These are phyloP conservation scores for Cucurbita ficifolia DNA, from an alignment of 306 rosid species.

Conservation along the genomic window DNA sequence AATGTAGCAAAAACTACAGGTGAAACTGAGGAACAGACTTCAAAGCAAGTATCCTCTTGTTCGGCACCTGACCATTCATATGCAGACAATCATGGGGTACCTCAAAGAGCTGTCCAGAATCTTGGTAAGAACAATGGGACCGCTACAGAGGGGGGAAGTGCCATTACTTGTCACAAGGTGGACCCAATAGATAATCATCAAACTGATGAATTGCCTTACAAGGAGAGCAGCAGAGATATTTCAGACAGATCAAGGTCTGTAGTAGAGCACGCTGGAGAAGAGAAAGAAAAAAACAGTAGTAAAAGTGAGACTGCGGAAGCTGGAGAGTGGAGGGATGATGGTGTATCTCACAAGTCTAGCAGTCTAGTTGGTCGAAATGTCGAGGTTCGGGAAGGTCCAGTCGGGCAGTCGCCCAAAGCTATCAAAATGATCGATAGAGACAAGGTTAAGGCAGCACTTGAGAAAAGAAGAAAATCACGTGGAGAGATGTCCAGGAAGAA, in stretches of 20 bases:
- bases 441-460: conserved; percentile 90
- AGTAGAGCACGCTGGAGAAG: conserved; percentile 27
- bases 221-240: conserved; percentile 33
- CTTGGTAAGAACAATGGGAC: conserved; percentile 47
- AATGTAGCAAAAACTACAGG: conserved; percentile 24
- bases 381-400: conserved; percentile 38
- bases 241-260: conserved; percentile 28
- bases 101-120: conserved; percentile 22
- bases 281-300: conserved; percentile 30
- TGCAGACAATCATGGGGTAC: conserved; percentile 36
- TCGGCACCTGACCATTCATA: conserved; percentile 27
- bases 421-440: conserved; percentile 74
- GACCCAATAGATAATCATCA: conserved; percentile 43
- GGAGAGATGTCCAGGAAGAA: conserved; percentile 50
- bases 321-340: conserved; percentile 42
- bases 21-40: conserved; percentile 44
- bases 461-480: conserved; percentile 71
- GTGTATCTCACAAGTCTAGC: conserved; percentile 9
- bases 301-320: conserved; percentile 41
- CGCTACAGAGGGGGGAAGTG: conserved; percentile 34
- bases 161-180: conserved; percentile 21
- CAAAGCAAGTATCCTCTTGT: conserved; percentile 44
- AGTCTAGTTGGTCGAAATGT: conserved; percentile 25
- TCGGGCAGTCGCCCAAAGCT: conserved; percentile 55
- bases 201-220: conserved; percentile 18